Conservation (phyloP, 495 filamentous ascomycete genomes). For the Trichoderma orchidacearum region DNA sequence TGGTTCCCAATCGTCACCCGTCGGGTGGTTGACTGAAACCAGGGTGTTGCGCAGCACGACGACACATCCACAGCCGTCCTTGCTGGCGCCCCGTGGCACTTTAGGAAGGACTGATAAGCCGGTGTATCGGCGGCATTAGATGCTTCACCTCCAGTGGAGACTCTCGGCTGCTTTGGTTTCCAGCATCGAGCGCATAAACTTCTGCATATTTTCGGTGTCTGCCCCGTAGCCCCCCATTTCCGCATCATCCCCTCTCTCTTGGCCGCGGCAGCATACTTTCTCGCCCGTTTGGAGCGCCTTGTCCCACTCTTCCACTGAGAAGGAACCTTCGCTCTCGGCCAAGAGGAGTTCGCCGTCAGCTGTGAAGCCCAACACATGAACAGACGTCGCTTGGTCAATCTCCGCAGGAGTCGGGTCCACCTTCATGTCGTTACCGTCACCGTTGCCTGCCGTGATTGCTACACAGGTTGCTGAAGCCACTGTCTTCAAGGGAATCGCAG, state of each 20-base stretch:
- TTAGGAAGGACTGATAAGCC: not conserved
- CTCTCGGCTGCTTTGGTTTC: slow-evolving; percentile 43
- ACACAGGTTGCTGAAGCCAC: slow-evolving; percentile 52
- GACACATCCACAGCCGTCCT: not conserved
- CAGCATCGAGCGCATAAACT: slow-evolving; percentile 51
- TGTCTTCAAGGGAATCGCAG: slow-evolving; percentile 59
- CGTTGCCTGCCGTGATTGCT: slow-evolving; percentile 38
- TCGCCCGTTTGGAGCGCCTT: slow-evolving; percentile 49
- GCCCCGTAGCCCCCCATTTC: slow-evolving; percentile 25
- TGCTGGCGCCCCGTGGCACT: not conserved
- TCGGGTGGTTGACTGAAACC: not conserved
- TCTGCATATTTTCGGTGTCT: slow-evolving; percentile 31
- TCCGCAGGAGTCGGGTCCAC: slow-evolving; percentile 41
- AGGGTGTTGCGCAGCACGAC: not conserved
- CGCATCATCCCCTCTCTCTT: slow-evolving; percentile 33
- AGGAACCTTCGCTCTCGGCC: slow-evolving; percentile 69
- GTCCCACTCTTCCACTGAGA: slow-evolving; percentile 68
- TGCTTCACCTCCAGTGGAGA: slow-evolving; percentile 44
- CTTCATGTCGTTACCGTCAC: slow-evolving; percentile 23
- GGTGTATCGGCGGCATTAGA: not conserved
- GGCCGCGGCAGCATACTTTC: slow-evolving; percentile 39
- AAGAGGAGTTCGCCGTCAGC: slow-evolving; percentile 61
- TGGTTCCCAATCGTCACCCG: not conserved
- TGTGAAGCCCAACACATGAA: slow-evolving; percentile 69
- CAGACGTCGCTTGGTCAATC: slow-evolving; percentile 44